Conservation (phyloP, 106 monocot species). For the Dioscorea dumetorum region DNA sequence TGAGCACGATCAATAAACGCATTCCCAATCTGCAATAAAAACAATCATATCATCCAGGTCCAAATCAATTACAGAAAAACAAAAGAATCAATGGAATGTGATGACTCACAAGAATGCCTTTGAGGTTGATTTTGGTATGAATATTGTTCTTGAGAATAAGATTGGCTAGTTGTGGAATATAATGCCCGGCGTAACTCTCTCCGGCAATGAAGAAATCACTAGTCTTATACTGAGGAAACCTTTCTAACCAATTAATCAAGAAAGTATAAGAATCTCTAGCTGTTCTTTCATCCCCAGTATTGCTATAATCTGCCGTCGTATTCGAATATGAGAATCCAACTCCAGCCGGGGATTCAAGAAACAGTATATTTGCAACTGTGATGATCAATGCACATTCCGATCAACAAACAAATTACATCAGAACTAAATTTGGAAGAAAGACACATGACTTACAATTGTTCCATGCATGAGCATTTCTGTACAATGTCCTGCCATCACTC, state of each 20-base stretch:
- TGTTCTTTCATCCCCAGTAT: not conserved
- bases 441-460: slow-evolving; percentile 1
- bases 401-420: not conserved
- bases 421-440: not conserved
- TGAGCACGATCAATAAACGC: not conserved
- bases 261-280: slow-evolving; percentile 5
- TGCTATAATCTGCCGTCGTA: slow-evolving; percentile 7
- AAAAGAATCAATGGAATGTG: not conserved
- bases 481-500: slow-evolving; percentile 5
- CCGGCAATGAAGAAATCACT: slow-evolving; percentile 14
- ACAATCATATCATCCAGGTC: not conserved
- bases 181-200: slow-evolving; percentile 28
- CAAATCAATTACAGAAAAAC: not conserved
- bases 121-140: slow-evolving; percentile 21
- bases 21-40: slow-evolving; percentile 21
- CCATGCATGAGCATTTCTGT: slow-evolving; percentile 3
- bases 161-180: slow-evolving; percentile 9
- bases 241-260: slow-evolving; percentile 23
- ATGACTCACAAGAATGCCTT: slow-evolving; percentile 19
- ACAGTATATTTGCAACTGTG: slow-evolving; percentile 25
- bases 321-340: slow-evolving; percentile 28
- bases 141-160: slow-evolving; percentile 6
- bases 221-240: slow-evolving; percentile 20
- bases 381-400: not conserved
- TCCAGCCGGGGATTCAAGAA: slow-evolving; percentile 23